A percentile compares a stretch with the other conserved stretches of the same genome.
phyloP scores from a whole-genome alignment of 2,329 filamentous ascomycete species.

The Penicillium sp. region DNA sequence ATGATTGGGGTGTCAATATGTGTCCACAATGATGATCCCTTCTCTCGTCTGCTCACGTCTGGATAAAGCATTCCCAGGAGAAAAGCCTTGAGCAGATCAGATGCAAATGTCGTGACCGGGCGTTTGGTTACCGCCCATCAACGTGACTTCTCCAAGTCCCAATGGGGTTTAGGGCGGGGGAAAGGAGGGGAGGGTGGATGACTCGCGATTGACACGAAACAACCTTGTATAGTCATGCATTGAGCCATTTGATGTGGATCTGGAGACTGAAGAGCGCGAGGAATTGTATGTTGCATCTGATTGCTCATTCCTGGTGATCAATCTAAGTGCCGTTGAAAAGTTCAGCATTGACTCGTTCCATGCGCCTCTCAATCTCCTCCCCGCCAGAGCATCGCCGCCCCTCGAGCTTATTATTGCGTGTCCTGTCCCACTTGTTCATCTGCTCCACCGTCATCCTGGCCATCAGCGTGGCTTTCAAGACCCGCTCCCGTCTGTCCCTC shows the following conservation, averaged over 20 bases:
- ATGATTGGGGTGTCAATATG: no score
- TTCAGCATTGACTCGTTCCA: background rate
- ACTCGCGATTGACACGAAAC: background rate
- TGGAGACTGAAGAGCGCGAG: no score
- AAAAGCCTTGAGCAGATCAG: background rate
- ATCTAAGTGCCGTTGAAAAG: background rate
- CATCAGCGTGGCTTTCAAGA: slow-evolving; percentile 34
- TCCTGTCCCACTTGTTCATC: slow-evolving; percentile 29
- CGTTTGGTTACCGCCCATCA: background rate
- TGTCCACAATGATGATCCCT: no score
- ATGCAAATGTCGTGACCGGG: background rate
- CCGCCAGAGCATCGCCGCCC: slow-evolving; percentile 15
- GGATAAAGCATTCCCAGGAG: no score
- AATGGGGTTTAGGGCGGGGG: slow-evolving; percentile 18
- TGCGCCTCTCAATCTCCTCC: slow-evolving; percentile 15
- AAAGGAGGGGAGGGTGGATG: background rate
- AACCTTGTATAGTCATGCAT: no score
- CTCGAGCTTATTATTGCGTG: slow-evolving; percentile 12
- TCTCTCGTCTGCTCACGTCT: no score
- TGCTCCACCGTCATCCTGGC: slow-evolving; percentile 41
- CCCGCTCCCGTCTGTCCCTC: slow-evolving; percentile 37
- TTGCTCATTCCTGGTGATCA: background rate
- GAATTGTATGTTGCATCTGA: no score
- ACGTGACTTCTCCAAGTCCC: slow-evolving; percentile 8
- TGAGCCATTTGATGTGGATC: no score